phyloP scores from a whole-genome alignment of 345 rosid species.

The Hevea brasiliensis region DNA sequence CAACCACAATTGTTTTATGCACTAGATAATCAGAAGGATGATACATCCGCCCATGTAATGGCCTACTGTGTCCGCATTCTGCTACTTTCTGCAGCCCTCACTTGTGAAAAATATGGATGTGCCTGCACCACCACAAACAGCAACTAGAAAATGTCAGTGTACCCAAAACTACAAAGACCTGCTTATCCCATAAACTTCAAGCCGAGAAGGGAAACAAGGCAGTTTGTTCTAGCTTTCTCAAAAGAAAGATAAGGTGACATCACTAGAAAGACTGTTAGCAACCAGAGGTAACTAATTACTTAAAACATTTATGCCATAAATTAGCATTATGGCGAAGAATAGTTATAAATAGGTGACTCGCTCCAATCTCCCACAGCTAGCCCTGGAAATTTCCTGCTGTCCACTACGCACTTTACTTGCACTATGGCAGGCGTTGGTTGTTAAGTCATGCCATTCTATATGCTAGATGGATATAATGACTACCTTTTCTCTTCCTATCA shows the following conservation, averaged over 20 bases:
- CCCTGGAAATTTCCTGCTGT: not conserved
- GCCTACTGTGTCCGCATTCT: slow-evolving; percentile 59
- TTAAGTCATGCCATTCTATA: not conserved
- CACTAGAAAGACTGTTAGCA: not conserved
- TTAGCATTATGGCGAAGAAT: too few species aligned
- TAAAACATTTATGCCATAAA: too few species aligned
- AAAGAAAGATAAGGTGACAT: too few species aligned
- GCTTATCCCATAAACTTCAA: too few species aligned
- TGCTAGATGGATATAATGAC: too few species aligned
- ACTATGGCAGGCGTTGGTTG: not conserved
- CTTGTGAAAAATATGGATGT: slow-evolving; percentile 87
- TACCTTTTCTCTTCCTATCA: not conserved
- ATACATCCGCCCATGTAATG: not conserved
- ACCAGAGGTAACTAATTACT: not conserved
- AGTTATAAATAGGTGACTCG: too few species aligned
- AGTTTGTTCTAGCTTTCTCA: too few species aligned
- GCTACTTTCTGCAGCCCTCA: slow-evolving; percentile 90
- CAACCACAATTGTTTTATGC: not conserved
- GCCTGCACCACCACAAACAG: slow-evolving; percentile 38
- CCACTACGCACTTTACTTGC: not conserved
- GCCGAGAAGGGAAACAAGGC: too few species aligned
- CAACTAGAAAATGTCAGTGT: not conserved
- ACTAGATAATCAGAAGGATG: slow-evolving; percentile 1
- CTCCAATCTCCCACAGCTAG: too few species aligned
- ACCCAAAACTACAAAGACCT: not conserved